phyloP scores from a whole-genome alignment of 2,329 filamentous ascomycete genomes.

The Epichloe elymi region DNA sequence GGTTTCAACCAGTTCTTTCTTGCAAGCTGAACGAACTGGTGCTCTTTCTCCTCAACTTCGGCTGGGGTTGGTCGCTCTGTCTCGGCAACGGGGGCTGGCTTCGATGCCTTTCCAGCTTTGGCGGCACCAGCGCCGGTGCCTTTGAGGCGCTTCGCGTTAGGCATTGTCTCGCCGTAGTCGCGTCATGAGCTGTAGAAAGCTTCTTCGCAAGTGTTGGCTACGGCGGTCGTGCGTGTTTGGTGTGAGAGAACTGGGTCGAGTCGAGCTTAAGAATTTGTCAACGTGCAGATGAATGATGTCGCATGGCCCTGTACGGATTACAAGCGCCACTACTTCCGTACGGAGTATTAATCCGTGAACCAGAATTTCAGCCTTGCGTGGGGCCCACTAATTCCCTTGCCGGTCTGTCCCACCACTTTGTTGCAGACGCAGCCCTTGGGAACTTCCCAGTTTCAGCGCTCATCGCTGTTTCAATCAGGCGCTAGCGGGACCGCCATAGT shows the following conservation, averaged over 20 bases:
- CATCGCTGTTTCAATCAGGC: not conserved
- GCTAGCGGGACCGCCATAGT: not conserved
- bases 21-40: constrained; percentile 62
- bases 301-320: not conserved
- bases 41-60: constrained; percentile 59
- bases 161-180: constrained; percentile 26
- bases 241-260: not conserved
- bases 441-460: not conserved
- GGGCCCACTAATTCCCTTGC: constrained; percentile 5
- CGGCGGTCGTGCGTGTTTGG: not conserved
- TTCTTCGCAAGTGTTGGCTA: not conserved
- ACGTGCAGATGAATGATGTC: not conserved
- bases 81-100: constrained; percentile 25
- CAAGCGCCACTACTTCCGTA: not conserved
- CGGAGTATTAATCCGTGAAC: not conserved
- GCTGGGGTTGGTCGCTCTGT: constrained; percentile 41
- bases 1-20: constrained; percentile 71
- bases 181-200: constrained; percentile 3
- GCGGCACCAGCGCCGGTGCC: constrained; percentile 33
- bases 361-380: constrained; percentile 13
- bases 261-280: not conserved
- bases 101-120: constrained; percentile 14
- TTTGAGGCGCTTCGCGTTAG: constrained; percentile 46
- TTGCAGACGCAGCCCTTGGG: too few relatives aligned
- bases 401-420: not conserved